Base-by-base conservation (phyloP, 2,329 filamentous ascomycete species). In the Davidsoniella australis region DNA sequence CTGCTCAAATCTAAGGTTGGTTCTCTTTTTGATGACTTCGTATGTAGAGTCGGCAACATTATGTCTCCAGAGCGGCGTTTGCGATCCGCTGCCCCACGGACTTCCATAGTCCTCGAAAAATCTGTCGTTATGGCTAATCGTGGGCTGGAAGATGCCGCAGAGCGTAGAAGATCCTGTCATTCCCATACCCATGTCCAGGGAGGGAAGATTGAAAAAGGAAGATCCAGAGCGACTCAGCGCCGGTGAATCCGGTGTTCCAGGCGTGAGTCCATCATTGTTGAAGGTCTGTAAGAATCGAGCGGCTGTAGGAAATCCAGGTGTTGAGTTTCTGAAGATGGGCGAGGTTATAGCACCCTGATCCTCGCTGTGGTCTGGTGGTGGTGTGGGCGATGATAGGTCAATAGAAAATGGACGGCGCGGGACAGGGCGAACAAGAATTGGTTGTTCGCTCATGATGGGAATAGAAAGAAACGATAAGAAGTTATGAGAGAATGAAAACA, bases 141-240 rank as follows among this genome's bases (percentile, higher is more conserved):
- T 75, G 5, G 78, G 78, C 9, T 79, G 80, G 68, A 94, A 98
- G 58, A 98, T 98, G 49, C 91, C 89, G 57, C 82, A 84, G 4
- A 98, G 74, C 0, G 91, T 94, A 2, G 86, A 88, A 8, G 84
- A 81, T 3, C 86, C 94, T 10, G 24, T 47, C 26, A 42, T 37
- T 26, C 44, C 44, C 53, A 98, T 72, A 61, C 95, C 94, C 59
- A 87, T 69, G 51, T 86, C 75, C 8, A 86, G 94, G 55, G 82
- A 78, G 20, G 80, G 83, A 52, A 85, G 78, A 59, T 75, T 80
- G 55, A 77, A 68, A 47, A 72, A 65, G 44, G 58, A 51, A 12
- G 51, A 51, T 39, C 47, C 50, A 9, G 54, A 53, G 18, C 45
- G 24, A 42, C 26, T 46, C 12, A 57, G 52, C 56, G 63, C 54